Percentiles rank a stretch among this genome's conserved stretches.
phyloP scores from a whole-genome alignment of 2,329 filamentous ascomycete species.

The Fusarium sp. region DNA sequence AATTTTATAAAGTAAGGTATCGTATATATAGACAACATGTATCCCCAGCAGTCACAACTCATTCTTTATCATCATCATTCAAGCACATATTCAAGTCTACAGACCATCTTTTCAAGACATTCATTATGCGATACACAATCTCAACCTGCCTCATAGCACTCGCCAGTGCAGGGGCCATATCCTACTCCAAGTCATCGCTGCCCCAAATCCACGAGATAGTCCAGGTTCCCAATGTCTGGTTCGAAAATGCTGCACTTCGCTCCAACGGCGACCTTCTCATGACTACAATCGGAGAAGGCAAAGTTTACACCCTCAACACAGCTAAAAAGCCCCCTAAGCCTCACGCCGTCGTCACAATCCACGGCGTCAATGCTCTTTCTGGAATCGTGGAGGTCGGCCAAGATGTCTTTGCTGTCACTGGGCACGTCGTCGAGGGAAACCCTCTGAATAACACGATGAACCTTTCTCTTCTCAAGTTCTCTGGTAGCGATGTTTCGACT shows the following conservation, averaged over 20 bases:
- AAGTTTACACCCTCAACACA: neutral
- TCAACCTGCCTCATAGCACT: no score
- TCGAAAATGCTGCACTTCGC: conserved; percentile 15
- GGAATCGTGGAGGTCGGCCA: neutral
- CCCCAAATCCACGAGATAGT: neutral
- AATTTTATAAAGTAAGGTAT: no score
- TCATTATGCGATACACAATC: neutral
- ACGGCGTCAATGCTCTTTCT: conserved; percentile 1
- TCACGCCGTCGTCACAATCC: neutral
- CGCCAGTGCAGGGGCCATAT: no score
- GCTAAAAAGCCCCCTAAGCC: fast-evolving
- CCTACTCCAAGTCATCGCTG: no score
- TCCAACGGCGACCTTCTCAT: conserved; percentile 21
- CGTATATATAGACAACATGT: no score
- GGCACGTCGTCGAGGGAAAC: neutral
- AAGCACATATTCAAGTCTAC: no score
- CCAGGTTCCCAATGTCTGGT: neutral
- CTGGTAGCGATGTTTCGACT: neutral
- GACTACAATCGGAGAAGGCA: neutral
- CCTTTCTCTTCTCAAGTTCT: neutral
- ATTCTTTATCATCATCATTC: no score
- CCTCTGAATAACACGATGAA: conserved; percentile 3
- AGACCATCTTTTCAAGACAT: neutral
- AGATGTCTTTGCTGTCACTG: neutral
- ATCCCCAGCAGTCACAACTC: no score